These are phyloP conservation scores for Talinum fruticosum DNA, from an alignment of 148 eudicot genomes.

Conservation along the genomic window DNA sequence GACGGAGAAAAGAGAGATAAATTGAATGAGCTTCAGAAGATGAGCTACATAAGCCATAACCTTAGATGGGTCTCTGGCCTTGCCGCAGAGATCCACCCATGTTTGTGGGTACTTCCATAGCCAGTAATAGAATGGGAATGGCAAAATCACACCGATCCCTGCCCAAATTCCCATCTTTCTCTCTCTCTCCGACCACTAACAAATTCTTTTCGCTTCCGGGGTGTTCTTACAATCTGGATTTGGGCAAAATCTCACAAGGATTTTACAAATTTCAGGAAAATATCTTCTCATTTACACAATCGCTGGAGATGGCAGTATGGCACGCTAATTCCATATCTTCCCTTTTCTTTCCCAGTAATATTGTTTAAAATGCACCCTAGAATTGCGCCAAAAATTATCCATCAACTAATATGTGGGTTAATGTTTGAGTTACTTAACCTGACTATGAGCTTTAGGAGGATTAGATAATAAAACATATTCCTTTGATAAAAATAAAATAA, in stretches of 20 bases:
- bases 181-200: background rate
- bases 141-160: conserved; percentile 61
- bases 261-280: background rate
- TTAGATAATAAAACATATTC: too few relatives aligned
- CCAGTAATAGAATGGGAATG: conserved; percentile 80
- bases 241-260: background rate
- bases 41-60: conserved; percentile 77
- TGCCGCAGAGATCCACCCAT: conserved; percentile 82
- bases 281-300: background rate
- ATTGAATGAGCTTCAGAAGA: conserved; percentile 69
- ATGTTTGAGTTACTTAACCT: background rate
- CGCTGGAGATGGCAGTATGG: background rate
- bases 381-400: background rate
- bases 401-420: too few relatives aligned
- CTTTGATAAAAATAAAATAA: too few relatives aligned
- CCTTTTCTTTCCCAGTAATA: background rate
- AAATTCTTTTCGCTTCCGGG: too few relatives aligned
- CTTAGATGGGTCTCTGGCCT: conserved; percentile 60
- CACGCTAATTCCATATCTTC: background rate
- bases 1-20: conserved; percentile 66
- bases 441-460: background rate
- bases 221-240: background rate
- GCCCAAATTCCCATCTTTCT: conserved; percentile 53
- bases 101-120: conserved; percentile 74
- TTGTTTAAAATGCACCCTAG: background rate